Evolutionary conservation across 352 stramenopile species (phyloP), one percentile per base, ranked within the genome.

Genomic region (Aphanomyces stellatus): DNA sequence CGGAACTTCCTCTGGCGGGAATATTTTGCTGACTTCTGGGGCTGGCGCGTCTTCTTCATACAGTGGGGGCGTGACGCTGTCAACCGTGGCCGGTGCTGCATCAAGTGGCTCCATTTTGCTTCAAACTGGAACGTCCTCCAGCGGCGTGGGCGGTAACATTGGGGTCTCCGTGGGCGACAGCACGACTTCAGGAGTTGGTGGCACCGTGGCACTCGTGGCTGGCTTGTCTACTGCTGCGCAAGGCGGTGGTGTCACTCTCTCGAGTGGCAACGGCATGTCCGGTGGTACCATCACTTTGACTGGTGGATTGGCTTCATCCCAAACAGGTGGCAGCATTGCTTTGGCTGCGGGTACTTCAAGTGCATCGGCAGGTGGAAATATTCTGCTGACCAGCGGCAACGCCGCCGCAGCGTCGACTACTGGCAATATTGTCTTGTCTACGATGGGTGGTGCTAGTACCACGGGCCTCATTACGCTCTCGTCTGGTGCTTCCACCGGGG

Each of bases 1-100:
- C 13, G 22, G 30, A 46, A 78, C 76, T 41, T 75, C 77, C 6
- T 78, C 74, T 34, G 84, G 84, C 46, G 84, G 84, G 41, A 73
- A 33, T 51, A 34, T 64, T 8, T 4, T 28, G 3, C 22, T 64
- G 6, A 33, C 17, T 8, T 51, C 31, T 40, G 55, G 55, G 0
- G 24, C 35, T 53, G 55, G 55, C 10, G 55, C 35, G 34, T n/a
- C 34, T 24, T 37, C 33, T 5, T 64, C 55, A 8, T 37, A 17
- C 19, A 62, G 53, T 22, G 53, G 53, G 15, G 30, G 30, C 8
- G 25, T 62, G 6, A 62, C 53, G 33, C n/a, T 62, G 11, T 30
- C 30, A 13, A 62, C 53, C 13, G 53, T 27, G 2, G 19, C 25
- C 3, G 30, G 30, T 10, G 34, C 53, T 22, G 53, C 30, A 0